phyloP scores from a whole-genome alignment of 305 asterid species.

The Rubia balearica region DNA sequence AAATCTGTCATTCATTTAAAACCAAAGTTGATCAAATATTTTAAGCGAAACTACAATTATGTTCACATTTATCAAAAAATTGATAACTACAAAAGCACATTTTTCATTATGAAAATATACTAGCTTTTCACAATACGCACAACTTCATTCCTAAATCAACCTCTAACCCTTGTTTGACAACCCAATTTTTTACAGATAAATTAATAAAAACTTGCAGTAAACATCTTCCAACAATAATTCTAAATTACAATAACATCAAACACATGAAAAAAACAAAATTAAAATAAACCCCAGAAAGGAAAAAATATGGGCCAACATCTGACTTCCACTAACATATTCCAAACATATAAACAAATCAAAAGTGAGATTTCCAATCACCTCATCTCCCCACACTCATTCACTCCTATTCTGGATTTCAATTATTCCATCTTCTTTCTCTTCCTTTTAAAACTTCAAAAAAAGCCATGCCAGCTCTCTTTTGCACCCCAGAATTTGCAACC shows the following conservation, averaged over 20 bases:
- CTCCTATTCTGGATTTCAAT: constrained; percentile 54
- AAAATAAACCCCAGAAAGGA: constrained; percentile 22
- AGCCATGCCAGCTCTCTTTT: constrained; percentile 45
- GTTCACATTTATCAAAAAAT: too few species aligned
- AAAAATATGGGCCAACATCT: constrained; percentile 43
- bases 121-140: too few species aligned
- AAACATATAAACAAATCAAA: constrained; percentile 66
- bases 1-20: too few species aligned
- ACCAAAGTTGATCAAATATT: too few species aligned
- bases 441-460: constrained; percentile 18
- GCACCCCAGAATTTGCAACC: constrained; percentile 23
- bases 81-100: too few species aligned
- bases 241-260: not conserved
- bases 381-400: constrained; percentile 32
- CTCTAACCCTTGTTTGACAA: too few species aligned
- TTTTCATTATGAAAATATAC: too few species aligned
- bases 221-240: too few species aligned
- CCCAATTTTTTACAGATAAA: too few species aligned
- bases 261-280: not conserved
- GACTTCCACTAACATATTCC: constrained; percentile 88
- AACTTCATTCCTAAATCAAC: too few species aligned
- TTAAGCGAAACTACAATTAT: too few species aligned
- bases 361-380: constrained; percentile 62
- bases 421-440: constrained; percentile 39
- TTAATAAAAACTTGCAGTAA: too few species aligned